Evolutionary conservation across 306 rosid species (phyloP).

Genomic region (Vigna angularis): DNA sequence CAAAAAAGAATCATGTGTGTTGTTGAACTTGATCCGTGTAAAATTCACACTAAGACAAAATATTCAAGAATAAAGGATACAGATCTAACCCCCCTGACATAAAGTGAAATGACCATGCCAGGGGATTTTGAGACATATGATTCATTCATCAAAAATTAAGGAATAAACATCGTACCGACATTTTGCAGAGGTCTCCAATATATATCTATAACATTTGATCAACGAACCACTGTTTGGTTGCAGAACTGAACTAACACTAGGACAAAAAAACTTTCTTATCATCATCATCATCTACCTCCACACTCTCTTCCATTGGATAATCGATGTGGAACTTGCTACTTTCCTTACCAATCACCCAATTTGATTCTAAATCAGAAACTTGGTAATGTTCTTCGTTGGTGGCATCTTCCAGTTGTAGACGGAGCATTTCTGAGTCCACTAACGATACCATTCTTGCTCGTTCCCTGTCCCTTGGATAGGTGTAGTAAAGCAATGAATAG

Average conservation of each 20-base stretch:
- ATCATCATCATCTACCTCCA: slow-evolving; percentile 47
- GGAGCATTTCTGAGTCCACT: slow-evolving; percentile 63
- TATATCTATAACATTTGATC: neutral
- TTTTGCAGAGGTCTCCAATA: too few relatives aligned
- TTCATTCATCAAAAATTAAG: neutral
- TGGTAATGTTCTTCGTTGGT: slow-evolving; percentile 35
- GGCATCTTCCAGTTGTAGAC: slow-evolving; percentile 44
- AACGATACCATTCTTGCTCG: slow-evolving; percentile 72
- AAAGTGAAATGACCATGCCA: neutral
- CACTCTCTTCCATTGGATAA: slow-evolving; percentile 42
- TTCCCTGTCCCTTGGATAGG: slow-evolving; percentile 84
- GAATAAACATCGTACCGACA: neutral
- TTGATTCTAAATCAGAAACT: slow-evolving; percentile 42
- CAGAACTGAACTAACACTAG: slow-evolving; percentile 36
- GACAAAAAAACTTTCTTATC: slow-evolving; percentile 59
- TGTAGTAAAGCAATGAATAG: slow-evolving; percentile 76
- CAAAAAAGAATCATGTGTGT: too few relatives aligned
- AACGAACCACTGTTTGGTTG: neutral
- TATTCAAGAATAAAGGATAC: neutral
- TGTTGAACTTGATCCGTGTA: too few relatives aligned
- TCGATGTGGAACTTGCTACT: slow-evolving; percentile 37
- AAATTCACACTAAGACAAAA: too few relatives aligned
- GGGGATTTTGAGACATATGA: neutral
- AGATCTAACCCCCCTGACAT: too few relatives aligned
- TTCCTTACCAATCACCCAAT: slow-evolving; percentile 35